phyloP scores from a whole-genome alignment of 176 grass and related monocot genomes.

The Thinopyrum elongatum region DNA sequence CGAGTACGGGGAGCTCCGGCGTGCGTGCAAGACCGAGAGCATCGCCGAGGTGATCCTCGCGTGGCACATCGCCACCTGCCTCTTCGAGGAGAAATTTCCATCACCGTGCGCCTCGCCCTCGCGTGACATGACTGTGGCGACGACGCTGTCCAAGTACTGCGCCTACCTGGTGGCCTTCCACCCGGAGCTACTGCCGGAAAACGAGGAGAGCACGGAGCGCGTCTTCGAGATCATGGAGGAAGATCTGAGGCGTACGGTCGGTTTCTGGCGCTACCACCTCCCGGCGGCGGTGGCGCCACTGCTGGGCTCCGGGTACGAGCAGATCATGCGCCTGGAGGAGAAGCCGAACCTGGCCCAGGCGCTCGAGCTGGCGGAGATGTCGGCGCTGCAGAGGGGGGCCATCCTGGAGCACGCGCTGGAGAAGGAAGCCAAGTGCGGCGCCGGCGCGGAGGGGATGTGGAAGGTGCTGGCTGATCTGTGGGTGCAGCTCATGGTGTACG shows the following conservation, averaged over 20 bases:
- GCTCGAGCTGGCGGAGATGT: background rate
- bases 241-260: background rate
- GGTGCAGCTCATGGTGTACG: conserved; percentile 17
- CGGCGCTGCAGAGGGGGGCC: background rate
- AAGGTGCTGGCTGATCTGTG: conserved; percentile 16
- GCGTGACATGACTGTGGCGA: background rate
- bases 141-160: conserved; percentile 11
- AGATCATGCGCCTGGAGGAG: background rate
- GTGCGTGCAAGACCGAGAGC: background rate
- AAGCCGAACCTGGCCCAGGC: background rate
- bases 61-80: conserved; percentile 23
- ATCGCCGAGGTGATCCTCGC: conserved; percentile 4
- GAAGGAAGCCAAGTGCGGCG: background rate
- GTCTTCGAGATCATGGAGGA: background rate
- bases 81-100: background rate
- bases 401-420: background rate
- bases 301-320: too few species aligned
- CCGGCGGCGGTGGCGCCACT: background rate
- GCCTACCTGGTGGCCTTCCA: conserved; percentile 10
- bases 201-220: background rate
- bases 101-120: background rate
- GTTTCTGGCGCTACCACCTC: conserved; percentile 1
- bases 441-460: background rate
- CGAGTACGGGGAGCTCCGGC: background rate
- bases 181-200: background rate